Evolutionary conservation across 495 filamentous ascomycete species (phyloP), one percentile per base, ranked within the genome.

Genomic region (Neurospora sp.): DNA sequence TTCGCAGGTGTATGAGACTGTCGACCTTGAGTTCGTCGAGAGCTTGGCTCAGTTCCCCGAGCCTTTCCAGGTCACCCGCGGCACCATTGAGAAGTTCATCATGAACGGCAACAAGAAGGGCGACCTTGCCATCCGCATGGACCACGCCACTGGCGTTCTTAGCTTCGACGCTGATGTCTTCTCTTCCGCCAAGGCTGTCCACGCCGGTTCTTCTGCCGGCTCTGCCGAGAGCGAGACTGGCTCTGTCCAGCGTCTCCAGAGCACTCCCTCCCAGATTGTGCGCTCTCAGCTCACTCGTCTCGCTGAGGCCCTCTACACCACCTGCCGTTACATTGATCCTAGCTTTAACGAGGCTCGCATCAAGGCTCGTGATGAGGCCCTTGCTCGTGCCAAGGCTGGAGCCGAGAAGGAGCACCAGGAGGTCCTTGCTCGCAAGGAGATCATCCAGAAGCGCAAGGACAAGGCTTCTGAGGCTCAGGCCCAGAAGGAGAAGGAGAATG

Each of bases 81-180:
- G 89, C 76, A 97, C 92, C 74, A 97, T 99, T 73, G 96, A 99
- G 85, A 99, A 99, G 85, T 99, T 99, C 88, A 98, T 99, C 87
- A 99, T 99, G 96, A 99, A 99, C 83, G 96, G 96, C 74, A 98
- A 96, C 88, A 99, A 99, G 89, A 99, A 99, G 88, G 96, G 96
- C 39, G 96, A 99, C 77, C 88, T 99, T 69, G 91, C 96, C 59
- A 97, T 99, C 79, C 94, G 96, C 73, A 92, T 99, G 78, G 92
- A 98, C 78, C 96, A 99, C 82, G 93, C 93, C 74, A 92, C 94
- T 36, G 94, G 96, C 71, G 90, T 97, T 69, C 89, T 99, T 70
- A 98, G 94, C 78, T 99, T 99, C 77, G 96, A 99, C 79, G 94
- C 94, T 71, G 96, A 99, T 81, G 93, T 98, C 73, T 98, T 99